These are phyloP conservation scores for Leptographium procerum DNA, from an alignment of 2,329 filamentous ascomycete genomes.

Conservation along the genomic window DNA sequence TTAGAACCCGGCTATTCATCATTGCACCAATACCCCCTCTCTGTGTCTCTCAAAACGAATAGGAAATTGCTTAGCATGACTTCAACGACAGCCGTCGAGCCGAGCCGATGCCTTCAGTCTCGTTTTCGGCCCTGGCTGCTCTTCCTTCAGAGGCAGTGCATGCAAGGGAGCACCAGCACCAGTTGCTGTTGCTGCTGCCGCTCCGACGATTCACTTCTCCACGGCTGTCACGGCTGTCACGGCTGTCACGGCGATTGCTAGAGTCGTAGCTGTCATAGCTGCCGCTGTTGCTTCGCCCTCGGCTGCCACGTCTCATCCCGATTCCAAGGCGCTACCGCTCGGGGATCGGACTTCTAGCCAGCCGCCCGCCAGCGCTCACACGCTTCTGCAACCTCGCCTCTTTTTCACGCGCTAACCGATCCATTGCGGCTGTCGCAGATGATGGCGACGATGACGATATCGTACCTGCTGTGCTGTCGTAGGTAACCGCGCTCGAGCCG, in stretches of 20 bases:
- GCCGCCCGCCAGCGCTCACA: constrained; percentile 63
- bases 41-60: neutral
- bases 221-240: no score
- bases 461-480: constrained; percentile 13
- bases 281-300: neutral
- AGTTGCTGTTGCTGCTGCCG: neutral
- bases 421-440: constrained; percentile 35
- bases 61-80: neutral
- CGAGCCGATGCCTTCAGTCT: neutral
- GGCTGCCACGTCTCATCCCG: neutral
- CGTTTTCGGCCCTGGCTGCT: neutral
- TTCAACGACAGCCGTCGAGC: neutral
- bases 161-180: neutral
- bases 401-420: constrained; percentile 48
- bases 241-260: no score
- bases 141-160: neutral
- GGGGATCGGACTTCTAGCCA: constrained; percentile 54
- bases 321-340: constrained; percentile 37
- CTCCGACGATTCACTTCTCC: neutral
- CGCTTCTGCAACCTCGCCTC: constrained; percentile 66
- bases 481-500: neutral
- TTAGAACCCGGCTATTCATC: neutral
- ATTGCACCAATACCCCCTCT: neutral
- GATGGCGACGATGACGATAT: constrained; percentile 18
- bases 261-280: neutral